Evolutionary conservation across 345 rosid genomes (phyloP), one percentile per base, ranked within the genome.

Genomic region (Aquilaria malaccensis): DNA sequence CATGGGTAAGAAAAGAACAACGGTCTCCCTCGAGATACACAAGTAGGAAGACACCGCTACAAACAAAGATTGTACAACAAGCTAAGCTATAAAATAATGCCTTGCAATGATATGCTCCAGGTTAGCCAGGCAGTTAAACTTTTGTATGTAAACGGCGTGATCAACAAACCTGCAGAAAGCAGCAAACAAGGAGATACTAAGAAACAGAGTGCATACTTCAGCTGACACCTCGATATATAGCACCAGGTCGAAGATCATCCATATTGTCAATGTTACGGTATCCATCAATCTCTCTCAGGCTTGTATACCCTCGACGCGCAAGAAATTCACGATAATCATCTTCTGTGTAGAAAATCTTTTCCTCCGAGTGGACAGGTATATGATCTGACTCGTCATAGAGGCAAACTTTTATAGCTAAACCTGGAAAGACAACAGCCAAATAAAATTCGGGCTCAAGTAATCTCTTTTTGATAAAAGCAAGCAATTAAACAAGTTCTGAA

Each of bases 211-310:
- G 9, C 11, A 58, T 7, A 50, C 59, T 63, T 86, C 79, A 86
- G 69, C 68, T 81, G 53, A 81, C 81, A 30, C 97, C 97, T 3
- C 96, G 85, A 61, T 94, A 94, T 37, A 88, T 59, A 0, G 77
- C 88, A 71, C 90, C 89, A 1, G 88, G 82, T 60, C 85, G 87
- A 74, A 94, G 86, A 71, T 94, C 97, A 67, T 94, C 97, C 93
- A 94, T 86, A 65, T 76, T 86, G 52, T 91, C 90, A 22, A 88
- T 62, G 70, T 79, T 86, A 76, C 95, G 80, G 67, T 84, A 90
- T 12, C 93, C 95, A 70, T 88, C 89, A 58, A 80, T 77, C 71
- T 86, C 97, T 70, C 97, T 85, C 45, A 91, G 75, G 66, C 83
- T 78, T 48, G 79, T 79, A 89, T 91, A 94, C 29, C 95, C 96